Percentiles rank a stretch among this genome's conserved stretches.
These are phyloP conservation scores for Panicum hallii DNA, from an alignment of 202 grass and related monocot species.

Conservation along the genomic window DNA sequence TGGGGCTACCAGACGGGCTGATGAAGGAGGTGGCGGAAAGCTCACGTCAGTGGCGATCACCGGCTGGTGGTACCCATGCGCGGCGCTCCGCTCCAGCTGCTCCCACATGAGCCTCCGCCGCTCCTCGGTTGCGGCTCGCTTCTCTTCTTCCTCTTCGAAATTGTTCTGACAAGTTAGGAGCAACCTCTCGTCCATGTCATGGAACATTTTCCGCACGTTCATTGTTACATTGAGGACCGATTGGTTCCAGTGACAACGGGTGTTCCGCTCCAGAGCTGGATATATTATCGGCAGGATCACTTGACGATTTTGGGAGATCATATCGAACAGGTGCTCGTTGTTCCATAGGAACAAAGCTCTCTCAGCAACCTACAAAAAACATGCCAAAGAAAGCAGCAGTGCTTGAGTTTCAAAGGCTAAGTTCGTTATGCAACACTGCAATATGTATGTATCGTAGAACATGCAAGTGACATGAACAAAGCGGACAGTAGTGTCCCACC, in stretches of 20 bases:
- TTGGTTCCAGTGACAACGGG: conserved; percentile 83
- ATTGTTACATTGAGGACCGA: conserved; percentile 78
- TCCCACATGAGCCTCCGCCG: conserved; percentile 81
- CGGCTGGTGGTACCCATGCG: conserved; percentile 49
- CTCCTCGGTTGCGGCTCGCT: conserved; percentile 54
- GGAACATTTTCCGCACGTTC: conserved; percentile 89
- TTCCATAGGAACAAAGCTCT: conserved; percentile 93
- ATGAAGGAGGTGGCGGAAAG: conserved; percentile 50
- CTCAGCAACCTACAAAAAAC: conserved; percentile 76
- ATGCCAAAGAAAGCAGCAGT: neutral
- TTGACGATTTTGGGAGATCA: conserved; percentile 86
- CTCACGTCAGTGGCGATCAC: conserved; percentile 24
- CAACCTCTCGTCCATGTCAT: conserved; percentile 83
- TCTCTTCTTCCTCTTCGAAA: conserved; percentile 84
- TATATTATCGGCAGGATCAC: conserved; percentile 76
- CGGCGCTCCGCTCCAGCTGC: conserved; percentile 65
- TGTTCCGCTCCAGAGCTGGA: conserved; percentile 81
- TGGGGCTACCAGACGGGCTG: conserved; percentile 55
- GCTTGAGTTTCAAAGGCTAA: conserved; percentile 24
- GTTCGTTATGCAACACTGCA: neutral
- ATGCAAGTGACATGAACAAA: conserved; percentile 38
- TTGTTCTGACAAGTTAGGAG: conserved; percentile 73
- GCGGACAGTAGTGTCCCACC: neutral
- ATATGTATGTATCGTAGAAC: conserved; percentile 3
- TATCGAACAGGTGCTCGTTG: conserved; percentile 81